Percentiles rank a stretch among this genome's conserved stretches.
phyloP scores from a whole-genome alignment of 345 rosid genomes.

The Eucalyptus rudis region DNA sequence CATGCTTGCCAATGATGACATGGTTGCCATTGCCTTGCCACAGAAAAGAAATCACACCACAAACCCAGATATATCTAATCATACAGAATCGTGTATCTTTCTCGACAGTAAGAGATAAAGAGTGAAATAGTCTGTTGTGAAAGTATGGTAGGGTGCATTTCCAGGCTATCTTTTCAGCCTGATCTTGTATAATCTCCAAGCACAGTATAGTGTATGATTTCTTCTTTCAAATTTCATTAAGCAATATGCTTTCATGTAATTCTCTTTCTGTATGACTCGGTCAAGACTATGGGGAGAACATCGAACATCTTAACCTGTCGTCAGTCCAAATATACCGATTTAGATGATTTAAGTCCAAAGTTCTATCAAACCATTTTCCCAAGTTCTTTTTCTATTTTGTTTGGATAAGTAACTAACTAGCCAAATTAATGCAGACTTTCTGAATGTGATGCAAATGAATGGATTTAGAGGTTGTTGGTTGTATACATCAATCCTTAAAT shows the following conservation, averaged over 20 bases:
- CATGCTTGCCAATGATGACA: conserved; percentile 63
- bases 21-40: conserved; percentile 57
- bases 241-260: too few species aligned
- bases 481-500: neutral
- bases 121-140: neutral
- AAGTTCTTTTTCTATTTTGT: neutral
- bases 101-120: neutral
- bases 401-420: neutral
- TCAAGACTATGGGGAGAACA: neutral
- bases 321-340: neutral
- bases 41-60: neutral
- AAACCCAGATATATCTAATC: too few species aligned
- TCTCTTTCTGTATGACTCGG: too few species aligned
- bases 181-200: neutral
- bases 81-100: neutral
- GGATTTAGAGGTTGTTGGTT: neutral
- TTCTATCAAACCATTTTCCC: neutral
- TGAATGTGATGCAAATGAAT: neutral
- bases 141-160: neutral
- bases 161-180: neutral
- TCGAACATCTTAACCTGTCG: neutral
- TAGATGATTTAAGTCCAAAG: neutral
- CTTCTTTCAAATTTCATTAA: too few species aligned
- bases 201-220: neutral
- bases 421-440: neutral